Evolutionary conservation across 2,329 filamentous ascomycete genomes (phyloP).

Genomic region (Fusarium sp.): DNA sequence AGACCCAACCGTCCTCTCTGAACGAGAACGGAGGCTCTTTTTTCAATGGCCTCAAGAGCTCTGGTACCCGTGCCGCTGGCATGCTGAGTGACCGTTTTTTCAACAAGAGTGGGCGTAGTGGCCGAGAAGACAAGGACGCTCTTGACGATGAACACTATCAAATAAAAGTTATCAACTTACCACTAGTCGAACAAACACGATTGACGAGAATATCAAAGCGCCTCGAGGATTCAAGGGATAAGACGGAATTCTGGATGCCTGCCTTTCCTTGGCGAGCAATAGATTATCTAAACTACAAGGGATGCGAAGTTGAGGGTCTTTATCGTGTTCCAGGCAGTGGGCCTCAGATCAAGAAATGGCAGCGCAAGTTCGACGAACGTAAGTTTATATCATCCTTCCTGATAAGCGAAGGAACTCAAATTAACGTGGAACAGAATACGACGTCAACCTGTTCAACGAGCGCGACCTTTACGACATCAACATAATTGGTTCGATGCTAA

Average conservation of each 20-base stretch:
- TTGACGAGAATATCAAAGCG: slow-evolving; percentile 89
- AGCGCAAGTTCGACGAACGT: slow-evolving; percentile 89
- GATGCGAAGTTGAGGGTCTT: slow-evolving; percentile 90
- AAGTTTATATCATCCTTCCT: slow-evolving; percentile 39
- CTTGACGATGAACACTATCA: slow-evolving; percentile 86
- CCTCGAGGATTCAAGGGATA: slow-evolving; percentile 87
- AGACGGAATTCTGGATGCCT: slow-evolving; percentile 99
- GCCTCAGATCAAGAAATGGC: slow-evolving; percentile 92
- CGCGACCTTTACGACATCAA: slow-evolving; percentile 94
- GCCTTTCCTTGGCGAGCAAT: slow-evolving; percentile 95
- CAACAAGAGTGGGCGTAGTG: slow-evolving; percentile 78
- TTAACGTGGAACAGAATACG: slow-evolving; percentile 66
- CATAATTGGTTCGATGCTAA: slow-evolving; percentile 94
- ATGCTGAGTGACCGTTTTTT: slow-evolving; percentile 86
- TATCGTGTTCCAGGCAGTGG: slow-evolving; percentile 93
- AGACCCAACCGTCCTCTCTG: slow-evolving; percentile 62
- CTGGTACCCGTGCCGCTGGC: slow-evolving; percentile 62
- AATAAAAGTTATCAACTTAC: slow-evolving; percentile 84
- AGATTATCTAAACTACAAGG: slow-evolving; percentile 94
- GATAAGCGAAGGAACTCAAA: background rate
- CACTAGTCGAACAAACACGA: slow-evolving; percentile 89
- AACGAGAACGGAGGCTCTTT: slow-evolving; percentile 64
- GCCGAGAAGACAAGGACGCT: slow-evolving; percentile 71
- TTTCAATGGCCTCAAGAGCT: slow-evolving; percentile 40
- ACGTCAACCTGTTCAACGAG: slow-evolving; percentile 90